Conservation (phyloP, 2,329 filamentous ascomycete genomes). For the Neoscytalidium dimidiatum region DNA sequence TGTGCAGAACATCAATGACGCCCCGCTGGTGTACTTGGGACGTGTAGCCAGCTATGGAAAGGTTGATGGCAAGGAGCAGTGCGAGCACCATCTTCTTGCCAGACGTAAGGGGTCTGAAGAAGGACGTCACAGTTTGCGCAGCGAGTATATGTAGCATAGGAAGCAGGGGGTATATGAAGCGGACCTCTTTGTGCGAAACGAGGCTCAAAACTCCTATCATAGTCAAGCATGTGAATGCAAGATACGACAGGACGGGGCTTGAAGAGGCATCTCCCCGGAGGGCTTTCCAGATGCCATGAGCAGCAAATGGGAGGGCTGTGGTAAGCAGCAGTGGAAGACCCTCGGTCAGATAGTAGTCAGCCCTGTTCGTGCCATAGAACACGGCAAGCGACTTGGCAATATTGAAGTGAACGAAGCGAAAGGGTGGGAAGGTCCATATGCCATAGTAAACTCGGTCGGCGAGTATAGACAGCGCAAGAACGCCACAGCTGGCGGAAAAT, state of each 20-base stretch:
- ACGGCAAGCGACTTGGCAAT: slow-evolving; percentile 82
- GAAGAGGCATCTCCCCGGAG: slow-evolving; percentile 23
- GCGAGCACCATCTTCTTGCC: slow-evolving; percentile 51
- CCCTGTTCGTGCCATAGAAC: slow-evolving; percentile 88
- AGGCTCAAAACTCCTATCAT: slow-evolving; percentile 69
- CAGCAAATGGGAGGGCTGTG: slow-evolving; percentile 75
- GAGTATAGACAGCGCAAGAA: slow-evolving; percentile 64
- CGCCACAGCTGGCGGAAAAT: slow-evolving; percentile 45
- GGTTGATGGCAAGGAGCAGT: slow-evolving; percentile 54
- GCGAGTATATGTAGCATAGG: slow-evolving; percentile 82
- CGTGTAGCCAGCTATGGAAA: slow-evolving; percentile 71
- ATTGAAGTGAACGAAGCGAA: slow-evolving; percentile 89
- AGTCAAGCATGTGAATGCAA: slow-evolving; percentile 52
- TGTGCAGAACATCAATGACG: slow-evolving; percentile 71
- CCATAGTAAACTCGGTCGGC: slow-evolving; percentile 81
- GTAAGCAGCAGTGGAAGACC: slow-evolving; percentile 85
- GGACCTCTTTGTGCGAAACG: slow-evolving; percentile 94
- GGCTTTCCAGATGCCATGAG: slow-evolving; percentile 59
- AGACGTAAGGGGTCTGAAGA: slow-evolving; percentile 32
- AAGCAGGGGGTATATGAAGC: slow-evolving; percentile 92
- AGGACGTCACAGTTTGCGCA: slow-evolving; percentile 46
- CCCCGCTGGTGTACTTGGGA: slow-evolving; percentile 79
- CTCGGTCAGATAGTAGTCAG: slow-evolving; percentile 92
- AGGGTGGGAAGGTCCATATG: slow-evolving; percentile 83
- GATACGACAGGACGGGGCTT: slow-evolving; percentile 22